Conservation (phyloP, 225 moss, liverwort and hornwort species). For the Neckera pumila region DNA sequence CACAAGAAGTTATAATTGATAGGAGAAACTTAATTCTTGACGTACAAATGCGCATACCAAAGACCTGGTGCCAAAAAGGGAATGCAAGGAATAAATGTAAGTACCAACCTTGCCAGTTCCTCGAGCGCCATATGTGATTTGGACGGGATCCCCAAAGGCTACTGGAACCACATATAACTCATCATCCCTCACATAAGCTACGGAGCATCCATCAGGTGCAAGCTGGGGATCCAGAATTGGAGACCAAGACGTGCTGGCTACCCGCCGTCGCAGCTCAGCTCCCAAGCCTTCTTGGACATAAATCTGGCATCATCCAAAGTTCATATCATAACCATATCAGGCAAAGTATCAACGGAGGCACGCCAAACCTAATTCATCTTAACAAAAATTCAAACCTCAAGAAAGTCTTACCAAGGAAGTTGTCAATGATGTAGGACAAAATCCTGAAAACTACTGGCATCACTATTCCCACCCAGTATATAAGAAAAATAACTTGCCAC, state of each 20-base stretch:
- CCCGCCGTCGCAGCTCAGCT: constrained; percentile 76
- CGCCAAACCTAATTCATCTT: not conserved
- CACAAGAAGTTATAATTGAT: not conserved
- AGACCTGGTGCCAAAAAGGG: not conserved
- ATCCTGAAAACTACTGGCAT: not conserved
- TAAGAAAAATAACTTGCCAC: not conserved
- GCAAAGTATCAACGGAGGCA: not conserved
- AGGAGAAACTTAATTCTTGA: not conserved
- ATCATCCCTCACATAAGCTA: constrained; percentile 92
- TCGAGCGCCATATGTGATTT: constrained; percentile 81
- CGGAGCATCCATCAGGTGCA: constrained; percentile 80
- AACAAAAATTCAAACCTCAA: not conserved
- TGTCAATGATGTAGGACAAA: not conserved
- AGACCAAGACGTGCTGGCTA: constrained; percentile 79
- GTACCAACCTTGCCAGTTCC: constrained; percentile 84
- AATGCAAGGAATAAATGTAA: not conserved
- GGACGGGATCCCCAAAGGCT: constrained; percentile 53
- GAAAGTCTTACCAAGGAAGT: not conserved
- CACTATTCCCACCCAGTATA: not conserved
- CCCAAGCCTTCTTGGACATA: constrained; percentile 94
- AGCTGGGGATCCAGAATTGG: constrained; percentile 96
- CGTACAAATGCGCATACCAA: not conserved
- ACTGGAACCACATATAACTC: constrained; percentile 74
- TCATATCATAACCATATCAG: not conserved
- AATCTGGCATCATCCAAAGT: constrained; percentile 37